Evolutionary conservation across 768 basidiomycete genomes (phyloP), one percentile per base, ranked within the genome.

Genomic region (Hirschioporus abietinus): DNA sequence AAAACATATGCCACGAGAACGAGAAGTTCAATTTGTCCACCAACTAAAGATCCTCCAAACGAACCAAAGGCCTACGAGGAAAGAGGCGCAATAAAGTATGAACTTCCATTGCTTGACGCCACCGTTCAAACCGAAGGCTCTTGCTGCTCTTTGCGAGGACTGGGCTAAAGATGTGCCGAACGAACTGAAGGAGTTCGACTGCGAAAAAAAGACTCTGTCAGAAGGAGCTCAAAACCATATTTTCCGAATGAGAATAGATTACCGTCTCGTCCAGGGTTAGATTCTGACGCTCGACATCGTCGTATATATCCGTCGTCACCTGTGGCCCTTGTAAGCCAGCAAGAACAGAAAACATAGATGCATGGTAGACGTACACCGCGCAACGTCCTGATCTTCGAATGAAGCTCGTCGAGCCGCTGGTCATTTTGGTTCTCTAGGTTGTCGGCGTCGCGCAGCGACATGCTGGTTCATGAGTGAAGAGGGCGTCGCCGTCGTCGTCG

Each of bases 291-390:
- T 95, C 93, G 1, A 89, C 89, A 72, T 95, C 93, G 68, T 87
- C 84, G 74, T 95, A 83, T 52, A 95, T 93, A 78, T 95, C 93
- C 1, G 86, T 90, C 15, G 93, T 95, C n/a, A 95, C 83, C 92
- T 95, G 64, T 60, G 68, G 60, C 66, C 42, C 42, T 66, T 35
- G 60, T 20, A 27, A 65, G 35, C 15, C 9, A 61, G 24, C n/a
- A n/a, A 58, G 17, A 63, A 36, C 62, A 12, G 42, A 60, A 36
- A 23, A 52, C 63, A 69, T 23, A 24, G 20, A 58, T 65, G 35
- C 52, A n/a, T 7, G 59, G 65, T 36, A 42, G 64, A 69, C 85
- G 70, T 74, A 94, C 93, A n/a, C 90, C 89, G 68, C 92, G 87
- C 61, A 95, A 74, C 20, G 89, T 90, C 58, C 92, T 85, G 62